Percentiles rank a stretch among this genome's conserved stretches.
phyloP scores from a whole-genome alignment of 805 yeast genomes.

The Saccharomyces mikatae region DNA sequence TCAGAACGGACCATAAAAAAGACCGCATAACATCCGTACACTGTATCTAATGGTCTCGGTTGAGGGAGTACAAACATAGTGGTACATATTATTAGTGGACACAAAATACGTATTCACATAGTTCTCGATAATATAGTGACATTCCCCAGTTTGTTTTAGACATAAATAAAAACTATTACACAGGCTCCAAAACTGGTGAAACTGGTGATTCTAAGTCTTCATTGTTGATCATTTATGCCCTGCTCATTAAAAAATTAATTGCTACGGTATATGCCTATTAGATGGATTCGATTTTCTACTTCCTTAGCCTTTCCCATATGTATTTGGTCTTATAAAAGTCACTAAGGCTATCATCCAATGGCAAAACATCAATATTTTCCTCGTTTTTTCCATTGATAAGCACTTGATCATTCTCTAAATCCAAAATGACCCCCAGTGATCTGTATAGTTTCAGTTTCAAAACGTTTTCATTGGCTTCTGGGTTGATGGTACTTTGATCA shows the following conservation, averaged over 20 bases:
- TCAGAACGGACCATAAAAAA: conserved; percentile 8
- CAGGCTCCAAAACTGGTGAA: neutral
- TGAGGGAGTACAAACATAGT: neutral
- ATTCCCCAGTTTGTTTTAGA: too few relatives aligned
- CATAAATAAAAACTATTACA: too few relatives aligned
- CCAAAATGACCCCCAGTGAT: conserved; percentile 49
- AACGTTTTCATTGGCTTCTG: conserved; percentile 21
- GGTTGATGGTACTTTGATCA: conserved; percentile 14
- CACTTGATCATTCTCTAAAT: conserved; percentile 36
- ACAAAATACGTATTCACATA: neutral
- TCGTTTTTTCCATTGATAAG: conserved; percentile 40
- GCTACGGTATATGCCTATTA: neutral
- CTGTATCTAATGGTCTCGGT: neutral
- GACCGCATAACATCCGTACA: neutral
- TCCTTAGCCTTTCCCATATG: conserved; percentile 55
- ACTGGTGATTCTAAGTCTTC: neutral
- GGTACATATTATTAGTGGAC: neutral
- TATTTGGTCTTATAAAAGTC: conserved; percentile 65
- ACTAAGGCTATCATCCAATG: conserved; percentile 46
- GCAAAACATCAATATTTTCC: conserved; percentile 41
- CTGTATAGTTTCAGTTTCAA: conserved; percentile 54
- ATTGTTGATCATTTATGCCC: neutral
- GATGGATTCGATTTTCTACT: conserved; percentile 19
- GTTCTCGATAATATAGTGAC: too few relatives aligned
- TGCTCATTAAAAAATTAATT: neutral